Conservation (phyloP, 345 rosid species). For the Combretum micranthum region DNA sequence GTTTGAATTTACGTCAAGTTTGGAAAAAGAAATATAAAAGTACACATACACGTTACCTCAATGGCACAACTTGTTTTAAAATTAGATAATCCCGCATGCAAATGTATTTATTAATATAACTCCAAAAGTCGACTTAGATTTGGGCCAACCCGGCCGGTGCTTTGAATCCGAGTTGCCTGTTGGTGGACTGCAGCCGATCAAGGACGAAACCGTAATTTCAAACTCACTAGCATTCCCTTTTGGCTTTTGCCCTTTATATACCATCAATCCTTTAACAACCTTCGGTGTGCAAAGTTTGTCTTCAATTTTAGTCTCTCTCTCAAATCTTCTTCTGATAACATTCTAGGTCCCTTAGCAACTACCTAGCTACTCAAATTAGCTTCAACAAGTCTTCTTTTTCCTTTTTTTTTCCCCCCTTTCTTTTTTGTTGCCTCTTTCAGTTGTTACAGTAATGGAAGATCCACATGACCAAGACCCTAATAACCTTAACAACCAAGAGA, state of each 20-base stretch:
- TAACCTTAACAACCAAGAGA: slow-evolving; percentile 25
- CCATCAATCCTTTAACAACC: neutral
- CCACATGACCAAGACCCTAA: slow-evolving; percentile 37
- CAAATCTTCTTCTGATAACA: neutral
- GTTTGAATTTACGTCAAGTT: too few species aligned
- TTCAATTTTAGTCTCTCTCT: slow-evolving; percentile 21
- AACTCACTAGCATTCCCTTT: slow-evolving; percentile 23
- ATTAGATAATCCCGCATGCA: too few species aligned
- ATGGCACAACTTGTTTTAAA: too few species aligned
- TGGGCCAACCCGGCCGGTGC: too few species aligned
- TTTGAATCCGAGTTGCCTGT: too few species aligned
- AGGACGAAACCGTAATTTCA: slow-evolving; percentile 40
- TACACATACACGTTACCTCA: too few species aligned
- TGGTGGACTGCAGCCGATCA: too few species aligned
- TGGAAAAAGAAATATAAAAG: too few species aligned
- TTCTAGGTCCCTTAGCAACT: slow-evolving; percentile 9
- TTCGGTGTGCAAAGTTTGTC: slow-evolving; percentile 20
- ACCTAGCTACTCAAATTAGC: slow-evolving; percentile 14
- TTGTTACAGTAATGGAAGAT: slow-evolving; percentile 49
- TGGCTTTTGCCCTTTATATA: slow-evolving; percentile 23
- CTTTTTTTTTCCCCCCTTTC: neutral
- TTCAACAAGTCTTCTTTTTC: slow-evolving; percentile 16
- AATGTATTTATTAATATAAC: too few species aligned
- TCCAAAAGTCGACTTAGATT: too few species aligned
- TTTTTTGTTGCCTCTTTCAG: slow-evolving; percentile 6